These are phyloP conservation scores for Trichoderma citrinoviride DNA, from an alignment of 2,329 filamentous ascomycete genomes.

Conservation along the genomic window DNA sequence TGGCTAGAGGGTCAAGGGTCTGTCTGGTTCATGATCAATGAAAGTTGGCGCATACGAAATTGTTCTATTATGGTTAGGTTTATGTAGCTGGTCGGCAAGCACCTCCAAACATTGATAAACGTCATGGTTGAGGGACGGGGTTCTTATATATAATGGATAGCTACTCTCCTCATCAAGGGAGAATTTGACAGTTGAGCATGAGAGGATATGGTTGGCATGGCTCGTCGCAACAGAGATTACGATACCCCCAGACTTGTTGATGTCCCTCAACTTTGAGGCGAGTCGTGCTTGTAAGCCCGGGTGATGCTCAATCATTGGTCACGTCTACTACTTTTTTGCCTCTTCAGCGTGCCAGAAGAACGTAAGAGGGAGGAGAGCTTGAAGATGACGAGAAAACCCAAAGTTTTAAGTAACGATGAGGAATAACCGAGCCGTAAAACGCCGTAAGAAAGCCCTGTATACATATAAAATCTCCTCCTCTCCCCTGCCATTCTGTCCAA, in stretches of 20 bases:
- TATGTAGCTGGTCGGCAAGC: neutral
- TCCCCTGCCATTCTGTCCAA: neutral
- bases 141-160: neutral
- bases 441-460: conserved; percentile 21
- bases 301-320: too few relatives aligned
- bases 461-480: conserved; percentile 15
- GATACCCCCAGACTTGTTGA: conserved; percentile 19
- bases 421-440: conserved; percentile 22
- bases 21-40: conserved; percentile 13
- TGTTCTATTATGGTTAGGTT: neutral
- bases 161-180: neutral
- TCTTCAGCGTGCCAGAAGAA: neutral
- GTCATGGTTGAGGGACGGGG: neutral
- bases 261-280: neutral
- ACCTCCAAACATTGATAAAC: neutral
- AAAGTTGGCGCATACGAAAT: conserved; percentile 8
- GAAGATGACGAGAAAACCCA: conserved; percentile 14
- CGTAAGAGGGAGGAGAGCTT: neutral
- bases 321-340: neutral
- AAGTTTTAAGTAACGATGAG: conserved; percentile 16
- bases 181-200: neutral
- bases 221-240: conserved; percentile 21
- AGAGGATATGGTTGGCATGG: conserved; percentile 17
- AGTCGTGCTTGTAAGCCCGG: neutral
- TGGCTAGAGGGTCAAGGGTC: conserved; percentile 11